These are phyloP conservation scores for Solanum etuberosum DNA, from an alignment of 257 asterid genomes.

Conservation along the genomic window DNA sequence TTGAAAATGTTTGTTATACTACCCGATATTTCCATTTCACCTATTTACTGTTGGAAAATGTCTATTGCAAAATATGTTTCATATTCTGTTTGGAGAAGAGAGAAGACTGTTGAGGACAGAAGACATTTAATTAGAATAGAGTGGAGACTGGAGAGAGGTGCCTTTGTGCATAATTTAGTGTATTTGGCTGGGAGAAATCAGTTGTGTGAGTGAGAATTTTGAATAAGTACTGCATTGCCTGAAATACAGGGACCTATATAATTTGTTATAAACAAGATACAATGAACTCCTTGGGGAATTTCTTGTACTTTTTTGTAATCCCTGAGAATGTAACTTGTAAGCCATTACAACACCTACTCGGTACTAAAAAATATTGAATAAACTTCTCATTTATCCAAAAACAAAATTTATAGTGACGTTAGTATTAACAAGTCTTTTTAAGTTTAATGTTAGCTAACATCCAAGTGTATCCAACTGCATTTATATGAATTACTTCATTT, in stretches of 20 bases:
- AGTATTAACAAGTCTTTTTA: not conserved
- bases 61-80: not conserved
- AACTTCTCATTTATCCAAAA: not conserved
- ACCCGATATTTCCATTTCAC: not conserved
- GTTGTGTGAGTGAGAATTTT: not conserved
- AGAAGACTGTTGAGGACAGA: not conserved
- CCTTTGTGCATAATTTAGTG: not conserved
- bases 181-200: not conserved
- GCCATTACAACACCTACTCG: not conserved
- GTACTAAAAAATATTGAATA: not conserved
- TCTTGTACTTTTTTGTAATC: not conserved
- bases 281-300: not conserved
- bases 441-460: not conserved
- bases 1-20: conserved; percentile 46
- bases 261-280: not conserved
- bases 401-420: not conserved
- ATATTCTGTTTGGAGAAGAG: not conserved
- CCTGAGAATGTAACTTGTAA: not conserved
- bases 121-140: not conserved
- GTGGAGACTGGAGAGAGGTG: not conserved
- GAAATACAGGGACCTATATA: not conserved
- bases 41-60: not conserved
- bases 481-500: not conserved
- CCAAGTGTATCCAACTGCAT: not conserved
- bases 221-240: not conserved